These are phyloP conservation scores for Leptographium procerum DNA, from an alignment of 2,329 filamentous ascomycete species.

Conservation along the genomic window DNA sequence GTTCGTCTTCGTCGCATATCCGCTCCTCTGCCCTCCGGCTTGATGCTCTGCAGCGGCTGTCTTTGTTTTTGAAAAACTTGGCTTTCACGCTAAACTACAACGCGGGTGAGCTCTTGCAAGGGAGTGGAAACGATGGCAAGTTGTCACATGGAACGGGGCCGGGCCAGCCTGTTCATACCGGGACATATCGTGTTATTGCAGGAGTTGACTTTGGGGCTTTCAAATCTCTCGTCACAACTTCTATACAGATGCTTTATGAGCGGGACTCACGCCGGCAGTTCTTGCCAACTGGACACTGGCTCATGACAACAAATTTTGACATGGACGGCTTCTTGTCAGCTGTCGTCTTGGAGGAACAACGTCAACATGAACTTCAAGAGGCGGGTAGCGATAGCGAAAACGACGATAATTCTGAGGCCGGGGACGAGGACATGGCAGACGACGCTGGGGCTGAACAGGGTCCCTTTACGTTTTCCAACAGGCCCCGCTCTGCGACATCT, in stretches of 20 bases:
- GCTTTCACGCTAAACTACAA: conserved; percentile 85
- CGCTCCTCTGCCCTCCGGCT: conserved; percentile 58
- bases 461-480: conserved; percentile 19
- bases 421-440: conserved; percentile 20
- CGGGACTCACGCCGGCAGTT: conserved; percentile 83
- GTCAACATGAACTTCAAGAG: conserved; percentile 56
- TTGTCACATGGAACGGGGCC: background rate
- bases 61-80: conserved; percentile 79
- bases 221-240: conserved; percentile 64
- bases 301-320: conserved; percentile 81
- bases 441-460: conserved; percentile 17
- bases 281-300: conserved; percentile 74
- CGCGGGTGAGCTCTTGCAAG: conserved; percentile 45
- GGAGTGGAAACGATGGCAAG: background rate
- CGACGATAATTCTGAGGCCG: conserved; percentile 31
- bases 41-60: conserved; percentile 60
- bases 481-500: conserved; percentile 46
- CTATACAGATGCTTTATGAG: conserved; percentile 83
- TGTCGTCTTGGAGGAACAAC: conserved; percentile 79
- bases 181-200: conserved; percentile 36
- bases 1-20: conserved; percentile 31
- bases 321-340: conserved; percentile 79
- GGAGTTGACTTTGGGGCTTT: conserved; percentile 70
- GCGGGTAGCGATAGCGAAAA: conserved; percentile 50
- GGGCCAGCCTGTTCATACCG: background rate